phyloP scores from a whole-genome alignment of 2,329 filamentous ascomycete species.

The Alternaria solani region DNA sequence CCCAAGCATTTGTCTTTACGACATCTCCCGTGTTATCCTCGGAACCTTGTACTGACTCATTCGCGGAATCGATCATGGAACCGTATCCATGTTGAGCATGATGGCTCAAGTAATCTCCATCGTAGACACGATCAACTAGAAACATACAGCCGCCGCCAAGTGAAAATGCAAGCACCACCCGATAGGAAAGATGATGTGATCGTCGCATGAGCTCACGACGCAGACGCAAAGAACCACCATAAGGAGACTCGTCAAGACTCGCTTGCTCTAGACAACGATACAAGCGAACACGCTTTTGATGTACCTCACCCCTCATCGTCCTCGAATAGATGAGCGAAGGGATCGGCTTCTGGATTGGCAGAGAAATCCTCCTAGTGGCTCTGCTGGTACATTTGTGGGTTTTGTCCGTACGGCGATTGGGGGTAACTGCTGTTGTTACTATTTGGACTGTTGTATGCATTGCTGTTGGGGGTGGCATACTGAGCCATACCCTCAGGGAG shows the following conservation, averaged over 20 bases:
- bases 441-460: constrained; percentile 54
- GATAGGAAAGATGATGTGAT: constrained; percentile 39
- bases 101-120: constrained; percentile 24
- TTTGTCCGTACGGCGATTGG: constrained; percentile 60
- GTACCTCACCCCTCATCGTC: constrained; percentile 6
- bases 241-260: constrained; percentile 37
- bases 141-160: constrained; percentile 50
- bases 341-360: neutral
- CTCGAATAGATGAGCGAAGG: constrained; percentile 1
- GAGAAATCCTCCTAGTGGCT: constrained; percentile 39
- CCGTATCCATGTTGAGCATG: constrained; percentile 11
- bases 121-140: constrained; percentile 44
- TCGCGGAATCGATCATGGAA: constrained; percentile 9
- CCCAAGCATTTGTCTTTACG: constrained; percentile 12
- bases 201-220: constrained; percentile 33
- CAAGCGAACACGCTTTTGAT: constrained; percentile 22
- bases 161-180: constrained; percentile 50
- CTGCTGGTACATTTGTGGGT: constrained; percentile 59
- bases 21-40: neutral
- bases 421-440: constrained; percentile 59
- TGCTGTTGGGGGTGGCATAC: constrained; percentile 54
- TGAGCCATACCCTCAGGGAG: constrained; percentile 60
- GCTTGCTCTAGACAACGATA: constrained; percentile 13
- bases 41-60: neutral
- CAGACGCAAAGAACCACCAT: constrained; percentile 35